A percentile compares a stretch with the other conserved stretches of the same genome.
Conservation (phyloP, 208 protist genomes). For the Naegleria fowleri region DNA sequence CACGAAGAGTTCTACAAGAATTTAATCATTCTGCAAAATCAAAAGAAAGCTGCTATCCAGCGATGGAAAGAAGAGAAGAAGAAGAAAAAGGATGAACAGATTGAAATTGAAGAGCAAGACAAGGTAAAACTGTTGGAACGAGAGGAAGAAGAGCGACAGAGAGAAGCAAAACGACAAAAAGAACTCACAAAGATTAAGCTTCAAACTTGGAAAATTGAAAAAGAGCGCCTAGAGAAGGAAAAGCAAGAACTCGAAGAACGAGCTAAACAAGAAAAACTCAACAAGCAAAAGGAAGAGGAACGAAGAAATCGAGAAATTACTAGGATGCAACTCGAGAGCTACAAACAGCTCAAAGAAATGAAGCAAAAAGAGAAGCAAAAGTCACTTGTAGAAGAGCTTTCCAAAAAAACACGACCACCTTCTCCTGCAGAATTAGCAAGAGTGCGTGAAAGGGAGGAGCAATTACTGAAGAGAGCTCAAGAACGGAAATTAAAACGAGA, state of each 20-base stretch:
- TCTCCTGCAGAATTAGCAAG: neutral
- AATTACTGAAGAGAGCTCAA: neutral
- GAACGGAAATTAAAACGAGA: no score
- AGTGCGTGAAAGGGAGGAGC: neutral
- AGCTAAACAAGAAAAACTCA: neutral
- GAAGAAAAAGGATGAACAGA: neutral
- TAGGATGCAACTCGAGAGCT: neutral
- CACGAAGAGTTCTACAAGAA: neutral
- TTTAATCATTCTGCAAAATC: neutral
- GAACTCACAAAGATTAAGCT: neutral
- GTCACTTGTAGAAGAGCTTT: neutral
- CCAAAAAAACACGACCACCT: neutral
- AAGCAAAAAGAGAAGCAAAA: neutral
- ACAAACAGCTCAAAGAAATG: neutral
- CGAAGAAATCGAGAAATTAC: neutral
- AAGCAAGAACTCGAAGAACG: neutral
- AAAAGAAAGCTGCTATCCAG: neutral
- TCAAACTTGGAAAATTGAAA: neutral
- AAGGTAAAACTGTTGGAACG: neutral
- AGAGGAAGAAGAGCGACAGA: neutral
- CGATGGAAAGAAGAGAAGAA: slow-evolving; percentile 1
- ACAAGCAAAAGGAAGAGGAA: neutral
- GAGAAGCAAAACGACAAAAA: no score
- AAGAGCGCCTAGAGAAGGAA: neutral
- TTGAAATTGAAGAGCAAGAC: neutral